Evolutionary conservation across 176 grass and related monocot genomes (phyloP), one percentile per base, ranked within the genome.

Genomic region (Oryza coarctata): DNA sequence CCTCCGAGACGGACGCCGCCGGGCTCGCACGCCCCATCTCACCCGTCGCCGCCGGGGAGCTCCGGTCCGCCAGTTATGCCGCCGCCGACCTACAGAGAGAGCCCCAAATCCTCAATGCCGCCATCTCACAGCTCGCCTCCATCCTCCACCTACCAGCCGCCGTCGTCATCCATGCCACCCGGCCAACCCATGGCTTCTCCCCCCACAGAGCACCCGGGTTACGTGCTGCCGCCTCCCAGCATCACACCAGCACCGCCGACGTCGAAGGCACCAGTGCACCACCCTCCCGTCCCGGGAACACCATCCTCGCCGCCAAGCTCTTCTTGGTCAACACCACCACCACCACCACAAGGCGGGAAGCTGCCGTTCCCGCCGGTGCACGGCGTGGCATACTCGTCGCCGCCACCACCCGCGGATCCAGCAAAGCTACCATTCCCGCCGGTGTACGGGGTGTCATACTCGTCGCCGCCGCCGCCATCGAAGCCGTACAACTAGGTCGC

Each of bases 311-410:
- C 83, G 26, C 45, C 45, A 49, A 62, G 39, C 20, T 74, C 79
- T 9, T 25, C 82, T 34, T 33, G 52, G 47, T 80, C 83, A 4
- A 15, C 35, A 45, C 81, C 86, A 1, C 74, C 69, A 12, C 81
- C 86, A 0, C 74, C 69, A 12, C 79, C 86, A 11, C 86, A 77
- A 9, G 17, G 33, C 1, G 63, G 58, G 15, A 67, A 69, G 35
- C 76, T 70, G 52, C 84, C 81, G 5, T 80, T 90, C 78, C 57
- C 77, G 17, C 83, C 84, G 0, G 79, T 88, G 0, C 60, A 80
- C 13, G 82, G 86, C n/a, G 35, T 82, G 70, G 6, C 87, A 2
- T 88, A 88, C 88, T 52, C 91, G 38, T 88, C 91, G 18, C 91
- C 88, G 0, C 79, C 84, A 1, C 85, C 85, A 1, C 71, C 40